These are phyloP conservation scores for Danielia oregonensis DNA, from an alignment of 805 yeast genomes.

Conservation along the genomic window DNA sequence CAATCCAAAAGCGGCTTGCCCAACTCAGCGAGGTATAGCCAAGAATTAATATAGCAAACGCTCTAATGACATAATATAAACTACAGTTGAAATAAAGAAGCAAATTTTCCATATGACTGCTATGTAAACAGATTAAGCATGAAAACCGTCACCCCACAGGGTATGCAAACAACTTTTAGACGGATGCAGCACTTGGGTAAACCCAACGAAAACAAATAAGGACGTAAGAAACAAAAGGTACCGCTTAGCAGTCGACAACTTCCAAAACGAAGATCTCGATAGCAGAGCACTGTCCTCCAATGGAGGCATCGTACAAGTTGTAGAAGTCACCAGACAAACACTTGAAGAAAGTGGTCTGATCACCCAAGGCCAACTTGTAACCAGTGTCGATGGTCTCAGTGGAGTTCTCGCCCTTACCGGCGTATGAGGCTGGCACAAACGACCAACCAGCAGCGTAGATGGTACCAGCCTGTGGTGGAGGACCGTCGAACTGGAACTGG, in stretches of 20 bases:
- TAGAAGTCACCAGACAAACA: conserved; percentile 71
- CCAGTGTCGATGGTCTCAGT: conserved; percentile 4
- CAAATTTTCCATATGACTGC: no score
- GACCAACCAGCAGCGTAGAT: conserved; percentile 13
- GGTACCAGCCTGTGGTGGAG: conserved; percentile 40
- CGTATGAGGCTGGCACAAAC: conserved; percentile 5
- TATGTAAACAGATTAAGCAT: no score
- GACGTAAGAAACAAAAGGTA: background rate
- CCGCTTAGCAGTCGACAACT: conserved; percentile 2
- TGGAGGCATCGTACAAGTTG: conserved; percentile 63
- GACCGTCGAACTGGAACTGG: conserved; percentile 10
- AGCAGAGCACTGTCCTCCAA: conserved; percentile 54
- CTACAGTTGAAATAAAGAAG: no score
- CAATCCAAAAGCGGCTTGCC: no score
- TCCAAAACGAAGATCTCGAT: conserved; percentile 5
- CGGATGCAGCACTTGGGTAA: background rate
- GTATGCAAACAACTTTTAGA: background rate
- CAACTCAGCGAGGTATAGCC: no score
- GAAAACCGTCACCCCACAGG: background rate
- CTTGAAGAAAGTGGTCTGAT: conserved; percentile 58
- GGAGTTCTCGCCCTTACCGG: conserved; percentile 4
- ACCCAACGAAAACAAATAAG: conserved; percentile 1
- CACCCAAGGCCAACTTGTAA: conserved; percentile 47
- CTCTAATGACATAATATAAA: no score
- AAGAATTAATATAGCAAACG: no score